A percentile compares a stretch with the other conserved stretches of the same genome.
These are phyloP conservation scores for Trichoderma lentiforme DNA, from an alignment of 2,329 filamentous ascomycete species.

Conservation along the genomic window DNA sequence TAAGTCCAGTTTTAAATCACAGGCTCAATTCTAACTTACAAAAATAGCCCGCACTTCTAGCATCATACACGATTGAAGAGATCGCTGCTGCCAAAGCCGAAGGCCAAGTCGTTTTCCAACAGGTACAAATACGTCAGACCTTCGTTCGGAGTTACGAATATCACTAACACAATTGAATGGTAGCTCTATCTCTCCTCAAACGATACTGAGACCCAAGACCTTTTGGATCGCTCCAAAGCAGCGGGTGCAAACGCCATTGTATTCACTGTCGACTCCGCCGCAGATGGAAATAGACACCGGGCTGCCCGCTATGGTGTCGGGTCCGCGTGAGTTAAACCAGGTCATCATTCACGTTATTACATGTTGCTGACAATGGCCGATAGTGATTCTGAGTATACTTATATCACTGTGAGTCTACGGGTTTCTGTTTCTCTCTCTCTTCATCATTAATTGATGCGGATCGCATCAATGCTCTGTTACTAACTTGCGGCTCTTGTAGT, in stretches of 20 bases:
- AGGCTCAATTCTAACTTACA: background rate
- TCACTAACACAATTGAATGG: background rate
- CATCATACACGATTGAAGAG: constrained; percentile 35
- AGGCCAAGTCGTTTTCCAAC: constrained; percentile 39
- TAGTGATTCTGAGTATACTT: background rate
- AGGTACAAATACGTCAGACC: constrained; percentile 22
- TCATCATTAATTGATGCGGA: accelerated
- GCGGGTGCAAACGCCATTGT: constrained; percentile 37
- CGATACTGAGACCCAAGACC: constrained; percentile 32
- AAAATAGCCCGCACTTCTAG: constrained; percentile 31
- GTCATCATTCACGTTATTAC: background rate
- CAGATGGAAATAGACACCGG: constrained; percentile 39
- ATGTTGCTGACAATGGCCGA: background rate
- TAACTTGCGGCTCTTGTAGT: constrained; percentile 20
- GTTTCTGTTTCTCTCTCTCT: no score
- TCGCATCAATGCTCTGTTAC: background rate
- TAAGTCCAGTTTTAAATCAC: no score
- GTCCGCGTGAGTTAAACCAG: constrained; percentile 29
- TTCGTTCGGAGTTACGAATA: background rate
- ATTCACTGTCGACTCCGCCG: constrained; percentile 40
- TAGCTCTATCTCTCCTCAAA: constrained; percentile 31
- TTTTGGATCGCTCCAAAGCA: constrained; percentile 32
- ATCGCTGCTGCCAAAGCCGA: constrained; percentile 36
- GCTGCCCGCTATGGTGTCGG: constrained; percentile 38
- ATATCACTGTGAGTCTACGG: background rate